Evolutionary conservation across 371 early-diverging fungal genomes (phyloP).

Genomic region (Chytridium lagenaria): DNA sequence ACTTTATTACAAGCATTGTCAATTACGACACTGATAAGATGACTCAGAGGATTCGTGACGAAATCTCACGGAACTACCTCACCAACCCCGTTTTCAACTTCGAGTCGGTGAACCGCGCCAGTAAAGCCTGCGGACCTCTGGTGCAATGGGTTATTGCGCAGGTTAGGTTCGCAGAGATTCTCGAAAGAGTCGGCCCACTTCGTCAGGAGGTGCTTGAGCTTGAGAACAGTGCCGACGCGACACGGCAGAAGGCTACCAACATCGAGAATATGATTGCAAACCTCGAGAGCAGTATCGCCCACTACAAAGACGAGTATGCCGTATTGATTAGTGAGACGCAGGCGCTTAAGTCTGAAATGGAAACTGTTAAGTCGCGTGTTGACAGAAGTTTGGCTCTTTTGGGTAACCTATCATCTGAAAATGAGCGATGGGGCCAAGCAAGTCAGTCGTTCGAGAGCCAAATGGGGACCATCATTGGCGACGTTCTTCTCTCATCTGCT

Average conservation of each 20-base stretch:
- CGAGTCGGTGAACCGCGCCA: slow-evolving; percentile 95
- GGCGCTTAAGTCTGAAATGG: slow-evolving; percentile 93
- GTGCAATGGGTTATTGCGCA: slow-evolving; percentile 98
- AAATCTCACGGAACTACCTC: slow-evolving; percentile 79
- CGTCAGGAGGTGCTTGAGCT: slow-evolving; percentile 89
- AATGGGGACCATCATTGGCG: slow-evolving; percentile 98
- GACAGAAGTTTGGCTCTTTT: slow-evolving; percentile 90
- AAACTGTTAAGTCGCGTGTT: slow-evolving; percentile 90
- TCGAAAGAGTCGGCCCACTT: slow-evolving; percentile 94
- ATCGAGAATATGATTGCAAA: slow-evolving; percentile 83
- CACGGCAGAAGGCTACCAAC: slow-evolving; percentile 72
- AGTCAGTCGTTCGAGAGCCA: slow-evolving; percentile 92
- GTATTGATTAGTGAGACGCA: slow-evolving; percentile 90
- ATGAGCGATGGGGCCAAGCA: slow-evolving; percentile 90
- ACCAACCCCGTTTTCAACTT: slow-evolving; percentile 88
- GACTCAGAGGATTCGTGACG: slow-evolving; percentile 75
- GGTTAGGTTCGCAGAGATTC: slow-evolving; percentile 88
- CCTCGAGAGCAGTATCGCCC: slow-evolving; percentile 85
- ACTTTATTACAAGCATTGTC: slow-evolving; percentile 97
- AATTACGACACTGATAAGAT: slow-evolving; percentile 91
- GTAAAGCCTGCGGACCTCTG: slow-evolving; percentile 98
- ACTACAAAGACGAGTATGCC: slow-evolving; percentile 97
- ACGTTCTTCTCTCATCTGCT: slow-evolving; percentile 91
- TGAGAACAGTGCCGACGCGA: slow-evolving; percentile 79
- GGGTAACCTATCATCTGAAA: slow-evolving; percentile 91